These are phyloP conservation scores for Colletotrichum truncatum DNA, from an alignment of 2,329 filamentous ascomycete species.

Conservation along the genomic window DNA sequence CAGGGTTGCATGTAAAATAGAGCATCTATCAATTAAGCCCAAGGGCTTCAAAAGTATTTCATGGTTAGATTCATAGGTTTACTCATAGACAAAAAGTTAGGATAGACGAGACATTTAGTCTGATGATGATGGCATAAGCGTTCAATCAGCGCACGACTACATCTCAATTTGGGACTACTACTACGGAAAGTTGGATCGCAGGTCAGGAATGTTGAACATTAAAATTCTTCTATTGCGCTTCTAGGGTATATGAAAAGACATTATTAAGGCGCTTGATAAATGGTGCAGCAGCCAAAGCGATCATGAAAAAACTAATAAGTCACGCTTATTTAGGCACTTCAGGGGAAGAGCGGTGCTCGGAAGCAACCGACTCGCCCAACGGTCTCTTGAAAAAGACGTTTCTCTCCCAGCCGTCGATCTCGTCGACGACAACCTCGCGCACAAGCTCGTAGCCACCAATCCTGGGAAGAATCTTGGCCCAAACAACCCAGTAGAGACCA, in stretches of 20 bases:
- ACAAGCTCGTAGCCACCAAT: conserved; percentile 65
- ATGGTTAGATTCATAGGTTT: too few species aligned
- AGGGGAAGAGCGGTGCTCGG: not conserved
- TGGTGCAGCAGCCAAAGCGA: too few species aligned
- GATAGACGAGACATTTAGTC: too few species aligned
- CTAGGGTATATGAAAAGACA: conserved; percentile 21
- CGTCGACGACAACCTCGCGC: conserved; percentile 61
- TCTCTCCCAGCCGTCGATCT: conserved; percentile 70
- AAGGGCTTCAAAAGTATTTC: too few species aligned
- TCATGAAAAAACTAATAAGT: not conserved
- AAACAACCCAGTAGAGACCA: conserved; percentile 65
- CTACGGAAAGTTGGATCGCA: too few species aligned
- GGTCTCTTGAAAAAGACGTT: conserved; percentile 60
- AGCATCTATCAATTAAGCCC: too few species aligned
- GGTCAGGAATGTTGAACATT: not conserved
- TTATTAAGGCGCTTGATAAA: not conserved
- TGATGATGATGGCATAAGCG: too few species aligned
- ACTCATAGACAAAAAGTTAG: too few species aligned
- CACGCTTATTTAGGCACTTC: conserved; percentile 6
- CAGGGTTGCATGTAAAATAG: not conserved
- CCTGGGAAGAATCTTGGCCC: conserved; percentile 61
- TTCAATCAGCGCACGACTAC: too few species aligned
- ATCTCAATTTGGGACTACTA: too few species aligned
- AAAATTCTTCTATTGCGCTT: conserved; percentile 5
- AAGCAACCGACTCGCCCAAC: conserved; percentile 21